Evolutionary conservation across 176 grass and related monocot species (phyloP), one percentile per base, ranked within the genome.

Genomic region (Triticum urartu): DNA sequence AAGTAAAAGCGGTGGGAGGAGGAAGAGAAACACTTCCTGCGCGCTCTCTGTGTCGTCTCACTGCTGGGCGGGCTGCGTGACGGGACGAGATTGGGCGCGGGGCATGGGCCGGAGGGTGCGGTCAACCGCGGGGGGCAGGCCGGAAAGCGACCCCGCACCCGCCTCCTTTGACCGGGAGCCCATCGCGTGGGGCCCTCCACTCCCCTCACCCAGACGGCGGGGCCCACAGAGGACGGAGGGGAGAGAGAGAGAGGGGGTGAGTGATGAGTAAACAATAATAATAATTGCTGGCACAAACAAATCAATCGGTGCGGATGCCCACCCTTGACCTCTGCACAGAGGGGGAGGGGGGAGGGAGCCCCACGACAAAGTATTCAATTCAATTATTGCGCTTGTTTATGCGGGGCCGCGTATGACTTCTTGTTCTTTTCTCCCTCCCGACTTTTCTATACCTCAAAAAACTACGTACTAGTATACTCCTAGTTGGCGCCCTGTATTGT

Each of bases 141-240:
- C 4, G 26, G 89, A 91, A 91, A 91, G 85, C 52, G 82, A 91
- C 86, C 70, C 50, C 50, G 63, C 89, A 91, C 86, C 89, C 8
- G 63, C 32, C 77, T 77, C 77, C 86, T 91, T 81, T 91, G 89
- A 91, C 89, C 63, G 13, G 84, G 73, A 10, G 42, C 47, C 20
- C 3, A 1, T n/a, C 11, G 17, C 28, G 75, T 4, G 60, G 76
- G 68, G 0, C 75, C 89, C 85, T 32, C 74, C 24, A 7, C 52
- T 18, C 50, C 22, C 3, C 13, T 3, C 64, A 2, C 3, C 18
- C 15, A 12, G 13, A 11, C 3, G 43, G 43, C 0, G 21, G 28
- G 64, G 15, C 64, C 50, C 50, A 54, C 50, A 54, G 50, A 54
- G 50, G 50, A 54, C 50, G 50, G 54, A 59, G 18, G 54, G 28